Conservation (phyloP, 805 yeast species). For the Metschnikowia baotianmanensis region DNA sequence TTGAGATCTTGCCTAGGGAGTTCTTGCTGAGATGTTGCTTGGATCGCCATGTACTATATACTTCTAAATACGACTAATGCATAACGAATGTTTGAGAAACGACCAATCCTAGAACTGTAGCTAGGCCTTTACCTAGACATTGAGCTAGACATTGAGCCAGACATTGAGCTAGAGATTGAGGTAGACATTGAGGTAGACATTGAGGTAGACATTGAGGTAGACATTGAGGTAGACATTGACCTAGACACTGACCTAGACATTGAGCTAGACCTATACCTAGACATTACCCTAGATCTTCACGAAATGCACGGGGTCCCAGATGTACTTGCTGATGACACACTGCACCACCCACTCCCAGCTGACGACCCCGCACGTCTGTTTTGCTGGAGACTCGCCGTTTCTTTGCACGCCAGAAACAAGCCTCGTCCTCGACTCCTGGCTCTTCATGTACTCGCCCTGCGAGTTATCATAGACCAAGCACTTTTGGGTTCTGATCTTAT, state of each 20-base stretch:
- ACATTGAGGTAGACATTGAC: too few relatives aligned
- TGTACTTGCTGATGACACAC: slow-evolving; percentile 46
- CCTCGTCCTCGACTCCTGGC: slow-evolving; percentile 1
- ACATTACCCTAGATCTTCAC: slow-evolving; percentile 11
- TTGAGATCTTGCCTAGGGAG: too few relatives aligned
- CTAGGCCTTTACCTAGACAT: too few relatives aligned
- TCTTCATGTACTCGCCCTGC: slow-evolving; percentile 8
- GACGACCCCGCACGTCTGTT: slow-evolving; percentile 28
- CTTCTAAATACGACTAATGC: slow-evolving; percentile 2
- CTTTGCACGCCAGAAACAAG: neutral
- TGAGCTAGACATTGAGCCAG: too few relatives aligned
- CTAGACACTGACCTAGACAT: too few relatives aligned
- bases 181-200: too few relatives aligned
- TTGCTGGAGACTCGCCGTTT: neutral
- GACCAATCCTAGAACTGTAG: neutral
- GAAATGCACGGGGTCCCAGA: slow-evolving; percentile 26
- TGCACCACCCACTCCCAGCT: slow-evolving; percentile 71
- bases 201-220: too few relatives aligned
- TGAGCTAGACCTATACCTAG: too few relatives aligned
- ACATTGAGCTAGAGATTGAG: too few relatives aligned
- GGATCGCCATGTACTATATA: neutral
- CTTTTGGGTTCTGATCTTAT: slow-evolving; percentile 1
- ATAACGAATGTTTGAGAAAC: slow-evolving; percentile 1
- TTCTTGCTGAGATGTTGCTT: too few relatives aligned
- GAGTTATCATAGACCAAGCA: slow-evolving; percentile 31